These are phyloP conservation scores for Leishmania aethiopica DNA, from an alignment of 208 protist species.

Conservation along the genomic window DNA sequence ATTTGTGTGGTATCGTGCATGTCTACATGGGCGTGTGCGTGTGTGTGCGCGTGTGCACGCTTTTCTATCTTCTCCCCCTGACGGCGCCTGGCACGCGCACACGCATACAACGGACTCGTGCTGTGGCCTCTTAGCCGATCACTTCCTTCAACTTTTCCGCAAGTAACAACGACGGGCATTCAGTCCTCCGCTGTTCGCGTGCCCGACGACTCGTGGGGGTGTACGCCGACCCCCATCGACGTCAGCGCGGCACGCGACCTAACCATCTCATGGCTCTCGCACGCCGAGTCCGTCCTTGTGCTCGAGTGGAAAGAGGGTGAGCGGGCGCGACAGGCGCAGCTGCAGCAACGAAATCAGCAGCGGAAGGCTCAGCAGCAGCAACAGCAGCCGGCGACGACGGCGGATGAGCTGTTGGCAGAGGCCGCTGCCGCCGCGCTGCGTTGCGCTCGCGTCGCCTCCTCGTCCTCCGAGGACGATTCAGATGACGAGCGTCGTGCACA, in stretches of 20 bases:
- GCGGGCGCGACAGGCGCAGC: conserved; percentile 8
- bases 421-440: conserved; percentile 13
- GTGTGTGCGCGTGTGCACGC: neutral
- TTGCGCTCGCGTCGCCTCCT: neutral
- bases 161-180: conserved; percentile 34
- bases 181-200: conserved; percentile 33
- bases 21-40: too few species aligned
- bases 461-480: neutral
- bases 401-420: neutral
- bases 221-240: conserved; percentile 34
- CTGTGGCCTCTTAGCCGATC: neutral
- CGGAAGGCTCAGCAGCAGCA: neutral
- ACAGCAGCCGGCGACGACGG: neutral
- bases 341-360: neutral
- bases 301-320: conserved; percentile 21
- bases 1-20: neutral
- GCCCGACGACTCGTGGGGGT: conserved; percentile 29
- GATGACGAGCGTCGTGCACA: conserved; percentile 19
- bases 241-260: conserved; percentile 32
- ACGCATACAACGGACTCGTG: neutral
- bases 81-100: neutral
- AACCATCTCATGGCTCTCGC: conserved; percentile 35
- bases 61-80: neutral
- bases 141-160: neutral
- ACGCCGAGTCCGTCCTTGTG: conserved; percentile 28